phyloP scores from a whole-genome alignment of 2,329 filamentous ascomycete genomes.

The Lecanosticta acicola region DNA sequence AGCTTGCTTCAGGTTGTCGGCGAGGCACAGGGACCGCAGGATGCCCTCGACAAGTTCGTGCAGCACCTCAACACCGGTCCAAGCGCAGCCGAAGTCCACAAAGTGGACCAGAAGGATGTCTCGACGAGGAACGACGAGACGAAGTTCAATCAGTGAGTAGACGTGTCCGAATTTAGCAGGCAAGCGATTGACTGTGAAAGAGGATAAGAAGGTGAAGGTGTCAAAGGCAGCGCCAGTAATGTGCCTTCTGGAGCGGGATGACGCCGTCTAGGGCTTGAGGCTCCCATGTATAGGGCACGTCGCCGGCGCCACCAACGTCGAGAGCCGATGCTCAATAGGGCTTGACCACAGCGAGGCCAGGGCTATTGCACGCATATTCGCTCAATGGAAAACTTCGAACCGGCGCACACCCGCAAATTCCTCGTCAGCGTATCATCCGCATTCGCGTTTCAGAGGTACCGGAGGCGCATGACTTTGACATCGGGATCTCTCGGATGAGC shows the following conservation, averaged over 20 bases:
- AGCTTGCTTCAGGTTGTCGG: conserved; percentile 81
- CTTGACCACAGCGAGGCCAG: background rate
- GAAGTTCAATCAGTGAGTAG: conserved; percentile 47
- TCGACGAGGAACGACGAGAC: conserved; percentile 60
- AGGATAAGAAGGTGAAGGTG: conserved; percentile 9
- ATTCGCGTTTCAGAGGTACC: background rate
- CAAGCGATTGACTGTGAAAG: conserved; percentile 1
- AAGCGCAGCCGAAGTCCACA: conserved; percentile 63
- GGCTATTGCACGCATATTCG: background rate
- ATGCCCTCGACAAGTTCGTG: conserved; percentile 62
- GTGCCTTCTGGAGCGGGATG: background rate
- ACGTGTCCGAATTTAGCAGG: background rate
- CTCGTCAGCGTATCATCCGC: conserved; percentile 1
- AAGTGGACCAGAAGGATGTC: conserved; percentile 64
- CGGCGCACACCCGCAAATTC: conserved; percentile 1
- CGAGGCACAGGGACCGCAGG: conserved; percentile 72
- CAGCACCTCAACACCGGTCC: conserved; percentile 73
- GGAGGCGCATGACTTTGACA: background rate
- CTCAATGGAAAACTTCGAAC: background rate
- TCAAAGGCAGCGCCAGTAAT: background rate
- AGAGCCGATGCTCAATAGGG: background rate
- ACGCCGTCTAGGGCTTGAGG: background rate
- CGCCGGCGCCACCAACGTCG: background rate
- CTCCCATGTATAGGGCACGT: background rate
- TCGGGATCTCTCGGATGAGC: background rate